Percentiles rank a stretch among this genome's conserved stretches.
Evolutionary conservation across 495 filamentous ascomycete species (phyloP).

Genomic region (Trichoderma virens): DNA sequence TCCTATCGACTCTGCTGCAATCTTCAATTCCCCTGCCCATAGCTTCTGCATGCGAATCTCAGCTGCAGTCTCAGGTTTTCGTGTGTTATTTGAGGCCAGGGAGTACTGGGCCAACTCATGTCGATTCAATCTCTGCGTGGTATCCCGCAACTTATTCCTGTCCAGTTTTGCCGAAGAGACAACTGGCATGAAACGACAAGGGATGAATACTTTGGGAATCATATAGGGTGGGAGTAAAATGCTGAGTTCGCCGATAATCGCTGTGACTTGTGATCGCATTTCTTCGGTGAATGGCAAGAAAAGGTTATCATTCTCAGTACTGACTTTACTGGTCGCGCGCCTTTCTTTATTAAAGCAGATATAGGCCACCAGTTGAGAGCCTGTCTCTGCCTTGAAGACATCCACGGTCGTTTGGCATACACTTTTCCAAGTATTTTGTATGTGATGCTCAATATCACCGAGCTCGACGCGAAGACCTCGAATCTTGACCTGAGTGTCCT

Average conservation of each 20-base stretch:
- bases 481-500: constrained; percentile 16
- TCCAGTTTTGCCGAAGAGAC: constrained; percentile 36
- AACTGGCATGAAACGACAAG: not conserved
- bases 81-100: not conserved
- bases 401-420: constrained; percentile 14
- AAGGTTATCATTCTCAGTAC: constrained; percentile 16
- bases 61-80: not conserved
- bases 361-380: constrained; percentile 28
- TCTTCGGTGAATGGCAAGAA: not conserved
- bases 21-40: not conserved
- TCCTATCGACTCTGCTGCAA: constrained; percentile 22
- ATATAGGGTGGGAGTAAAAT: constrained; percentile 14
- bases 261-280: not conserved
- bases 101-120: not conserved
- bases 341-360: constrained; percentile 22
- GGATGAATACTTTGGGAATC: constrained; percentile 16
- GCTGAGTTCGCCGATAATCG: constrained; percentile 1
- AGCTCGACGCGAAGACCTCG: constrained; percentile 3
- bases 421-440: not conserved
- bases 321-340: no score
- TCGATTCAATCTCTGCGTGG: not conserved
- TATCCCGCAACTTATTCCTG: not conserved
- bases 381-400: constrained; percentile 18
- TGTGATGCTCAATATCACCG: constrained; percentile 1
- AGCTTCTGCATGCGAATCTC: constrained; percentile 12